Evolutionary conservation across 1,139 yeast species (phyloP).

Genomic region (Taiozyma sp.): DNA sequence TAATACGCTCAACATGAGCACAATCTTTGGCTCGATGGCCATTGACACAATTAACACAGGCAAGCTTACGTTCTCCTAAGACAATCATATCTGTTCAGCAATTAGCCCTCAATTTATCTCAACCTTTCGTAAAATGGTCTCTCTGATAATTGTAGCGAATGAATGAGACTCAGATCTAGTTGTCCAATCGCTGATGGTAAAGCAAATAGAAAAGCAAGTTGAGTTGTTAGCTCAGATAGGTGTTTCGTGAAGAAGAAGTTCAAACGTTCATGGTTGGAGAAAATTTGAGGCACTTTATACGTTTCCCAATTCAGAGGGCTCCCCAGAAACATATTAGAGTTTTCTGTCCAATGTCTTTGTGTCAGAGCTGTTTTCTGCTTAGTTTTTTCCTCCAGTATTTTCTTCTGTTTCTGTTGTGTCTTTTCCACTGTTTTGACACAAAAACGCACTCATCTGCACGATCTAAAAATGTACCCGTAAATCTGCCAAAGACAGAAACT

Average conservation of each 20-base stretch:
- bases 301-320: background rate
- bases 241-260: background rate
- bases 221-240: background rate
- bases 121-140: too few relatives aligned
- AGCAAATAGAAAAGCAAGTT: background rate
- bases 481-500: background rate
- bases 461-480: background rate
- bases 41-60: constrained; percentile 7
- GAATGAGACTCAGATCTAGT: background rate
- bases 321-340: background rate
- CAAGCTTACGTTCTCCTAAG: constrained; percentile 2
- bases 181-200: background rate
- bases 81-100: background rate
- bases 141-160: too few relatives aligned
- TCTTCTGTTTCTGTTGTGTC: background rate
- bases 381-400: background rate
- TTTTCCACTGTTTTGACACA: background rate
- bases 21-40: constrained; percentile 10
- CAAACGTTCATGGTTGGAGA: background rate
- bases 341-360: background rate
- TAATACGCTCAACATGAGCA: constrained; percentile 1
- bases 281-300: background rate
- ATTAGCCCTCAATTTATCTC: too few relatives aligned
- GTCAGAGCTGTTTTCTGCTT: background rate
- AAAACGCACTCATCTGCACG: background rate